Conservation (phyloP, 495 filamentous ascomycete genomes). For the Aspergillus panamensis region DNA sequence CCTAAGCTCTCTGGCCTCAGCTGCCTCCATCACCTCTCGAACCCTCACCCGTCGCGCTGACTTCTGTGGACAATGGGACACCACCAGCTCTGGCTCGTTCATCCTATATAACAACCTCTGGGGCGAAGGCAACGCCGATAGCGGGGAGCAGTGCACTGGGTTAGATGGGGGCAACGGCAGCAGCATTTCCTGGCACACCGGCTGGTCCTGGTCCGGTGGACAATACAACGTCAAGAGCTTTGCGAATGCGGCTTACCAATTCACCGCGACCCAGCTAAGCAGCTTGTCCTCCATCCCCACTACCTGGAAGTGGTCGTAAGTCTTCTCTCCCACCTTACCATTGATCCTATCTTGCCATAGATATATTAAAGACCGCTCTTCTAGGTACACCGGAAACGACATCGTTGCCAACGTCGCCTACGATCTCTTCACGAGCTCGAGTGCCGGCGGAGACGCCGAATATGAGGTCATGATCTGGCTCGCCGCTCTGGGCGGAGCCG, state of each 20-base stretch:
- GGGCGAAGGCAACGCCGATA: conserved; percentile 40
- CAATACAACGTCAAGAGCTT: conserved; percentile 56
- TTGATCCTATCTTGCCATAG: not conserved
- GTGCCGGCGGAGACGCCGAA: conserved; percentile 41
- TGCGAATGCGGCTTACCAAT: conserved; percentile 49
- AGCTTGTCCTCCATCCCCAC: conserved; percentile 49
- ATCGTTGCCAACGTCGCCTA: conserved; percentile 64
- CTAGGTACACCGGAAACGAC: conserved; percentile 51
- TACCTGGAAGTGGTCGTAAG: conserved; percentile 53
- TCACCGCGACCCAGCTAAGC: conserved; percentile 46
- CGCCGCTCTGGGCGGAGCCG: conserved; percentile 56
- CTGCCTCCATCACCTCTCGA: conserved; percentile 34
- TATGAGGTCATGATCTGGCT: conserved; percentile 77
- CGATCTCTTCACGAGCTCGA: conserved; percentile 58
- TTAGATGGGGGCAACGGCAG: conserved; percentile 45
- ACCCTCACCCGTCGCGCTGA: conserved; percentile 41
- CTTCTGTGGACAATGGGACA: conserved; percentile 51
- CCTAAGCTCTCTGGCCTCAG: conserved; percentile 34
- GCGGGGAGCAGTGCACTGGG: conserved; percentile 56
- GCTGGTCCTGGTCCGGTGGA: conserved; percentile 55
- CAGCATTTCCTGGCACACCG: conserved; percentile 54
- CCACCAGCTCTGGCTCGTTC: conserved; percentile 42
- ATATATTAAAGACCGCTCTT: conserved; percentile 2
- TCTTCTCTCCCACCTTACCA: not conserved
- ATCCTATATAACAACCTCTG: conserved; percentile 56